Base-by-base conservation (phyloP, 31 red algal genomes). In the Pterothamnion heteromorphum region DNA sequence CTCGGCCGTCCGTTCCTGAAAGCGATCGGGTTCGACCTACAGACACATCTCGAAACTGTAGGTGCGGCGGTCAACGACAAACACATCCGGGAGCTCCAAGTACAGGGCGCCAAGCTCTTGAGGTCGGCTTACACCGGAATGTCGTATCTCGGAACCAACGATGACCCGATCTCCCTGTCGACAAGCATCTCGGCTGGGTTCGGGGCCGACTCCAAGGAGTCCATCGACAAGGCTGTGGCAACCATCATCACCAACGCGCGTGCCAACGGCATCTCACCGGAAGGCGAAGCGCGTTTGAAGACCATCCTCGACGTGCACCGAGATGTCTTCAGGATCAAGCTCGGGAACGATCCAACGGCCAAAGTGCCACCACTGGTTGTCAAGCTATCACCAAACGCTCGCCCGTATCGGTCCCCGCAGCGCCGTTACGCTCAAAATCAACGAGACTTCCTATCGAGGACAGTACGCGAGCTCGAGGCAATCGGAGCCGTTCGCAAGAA, bases 401-500 rank as follows among this genome's bases (percentile, higher is more conserved):
- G 0, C 4, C 81, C 38, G 34, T 20, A 2, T 80, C 81, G 36
- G 2, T 31, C 44, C 28, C 81, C 91, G n/a, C 81, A 86, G 36
- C 27, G 90, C 1, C 30, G 44, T 72, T 92, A 92, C 44, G 36
- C 81, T 0, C 81, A 1, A 26, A 58, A 44, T 18, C 91, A 51
- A 28, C 2, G 38, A 87, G 39, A 58, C 0, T 84, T 92, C 51
- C 72, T 92, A 31, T 51, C 21, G 3, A 35, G 86, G 33, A 92
- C 38, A 3, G 74, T 92, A 0, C 1, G 1, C 2, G 2, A 86
- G 37, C 81, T 92, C 0, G 91, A 92, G 44, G 74, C 32, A 27
- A 74, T 92, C 4, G 91, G 91, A 0, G 43, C 91, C 0, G 80
- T 92, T 22, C 86, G 32, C 41, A 87, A 74, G 41, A 92, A 92